phyloP scores from a whole-genome alignment of 805 yeast species.

The Lipomyces lipofer region DNA sequence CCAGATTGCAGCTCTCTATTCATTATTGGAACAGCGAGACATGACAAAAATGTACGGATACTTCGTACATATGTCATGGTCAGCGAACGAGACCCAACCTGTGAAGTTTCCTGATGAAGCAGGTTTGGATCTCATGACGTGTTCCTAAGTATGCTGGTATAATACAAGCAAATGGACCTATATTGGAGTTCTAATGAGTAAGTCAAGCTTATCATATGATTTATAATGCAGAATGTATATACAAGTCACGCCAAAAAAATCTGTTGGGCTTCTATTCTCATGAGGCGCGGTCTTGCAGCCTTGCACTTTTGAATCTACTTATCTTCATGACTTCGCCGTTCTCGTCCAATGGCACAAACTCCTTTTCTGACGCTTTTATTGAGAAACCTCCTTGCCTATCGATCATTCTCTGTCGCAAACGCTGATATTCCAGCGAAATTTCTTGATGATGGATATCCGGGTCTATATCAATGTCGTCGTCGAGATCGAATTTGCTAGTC shows the following conservation, averaged over 20 bases:
- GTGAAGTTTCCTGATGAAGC: not conserved
- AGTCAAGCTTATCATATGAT: too few species aligned
- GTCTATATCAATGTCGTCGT: constrained; percentile 29
- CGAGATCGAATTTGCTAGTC: constrained; percentile 3
- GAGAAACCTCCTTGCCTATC: constrained; percentile 38
- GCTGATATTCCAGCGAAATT: constrained; percentile 37
- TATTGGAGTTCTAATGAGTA: too few species aligned
- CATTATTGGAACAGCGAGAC: constrained; percentile 10
- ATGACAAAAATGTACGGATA: not conserved
- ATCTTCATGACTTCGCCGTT: constrained; percentile 54
- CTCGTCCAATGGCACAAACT: constrained; percentile 66
- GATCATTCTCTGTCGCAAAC: constrained; percentile 38
- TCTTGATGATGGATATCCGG: constrained; percentile 32
- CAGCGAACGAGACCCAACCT: not conserved
- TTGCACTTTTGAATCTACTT: constrained; percentile 63
- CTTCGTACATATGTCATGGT: not conserved
- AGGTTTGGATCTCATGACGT: not conserved
- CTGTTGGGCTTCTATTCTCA: too few species aligned
- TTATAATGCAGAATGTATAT: not conserved
- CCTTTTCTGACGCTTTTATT: constrained; percentile 49
- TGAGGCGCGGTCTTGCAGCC: constrained; percentile 17
- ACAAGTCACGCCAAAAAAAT: too few species aligned
- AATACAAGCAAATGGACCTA: too few species aligned
- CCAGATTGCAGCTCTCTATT: constrained; percentile 14
- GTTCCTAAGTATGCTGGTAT: not conserved